These are phyloP conservation scores for Pleurotus sapidus DNA, from an alignment of 768 basidiomycete species.

Conservation along the genomic window DNA sequence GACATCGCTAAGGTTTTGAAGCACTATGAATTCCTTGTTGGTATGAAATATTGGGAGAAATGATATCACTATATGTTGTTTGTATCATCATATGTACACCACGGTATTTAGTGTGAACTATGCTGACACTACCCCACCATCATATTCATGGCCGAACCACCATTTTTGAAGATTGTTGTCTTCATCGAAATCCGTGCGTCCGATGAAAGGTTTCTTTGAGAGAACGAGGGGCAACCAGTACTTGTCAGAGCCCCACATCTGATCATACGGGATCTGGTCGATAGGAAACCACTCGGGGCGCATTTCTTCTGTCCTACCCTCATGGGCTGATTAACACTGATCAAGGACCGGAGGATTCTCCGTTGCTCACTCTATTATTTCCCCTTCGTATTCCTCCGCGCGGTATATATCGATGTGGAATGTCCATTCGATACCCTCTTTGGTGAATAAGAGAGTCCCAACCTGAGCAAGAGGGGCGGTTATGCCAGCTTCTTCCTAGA, in stretches of 20 bases:
- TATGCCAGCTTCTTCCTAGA: constrained; percentile 83
- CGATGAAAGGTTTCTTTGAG: constrained; percentile 35
- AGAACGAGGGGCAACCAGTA: constrained; percentile 69
- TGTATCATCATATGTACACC: too few species aligned
- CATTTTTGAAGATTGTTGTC: constrained; percentile 36
- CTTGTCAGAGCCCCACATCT: constrained; percentile 61
- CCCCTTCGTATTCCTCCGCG: constrained; percentile 58
- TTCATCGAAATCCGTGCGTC: constrained; percentile 41
- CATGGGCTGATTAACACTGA: neutral
- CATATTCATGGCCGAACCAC: constrained; percentile 35
- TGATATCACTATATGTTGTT: constrained; percentile 7
- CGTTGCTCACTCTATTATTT: constrained; percentile 59
- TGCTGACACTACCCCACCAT: too few species aligned
- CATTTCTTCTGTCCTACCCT: constrained; percentile 81
- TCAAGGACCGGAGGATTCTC: neutral
- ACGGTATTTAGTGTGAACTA: too few species aligned
- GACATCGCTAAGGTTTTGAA: constrained; percentile 51
- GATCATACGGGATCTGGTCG: constrained; percentile 55
- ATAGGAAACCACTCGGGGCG: constrained; percentile 74
- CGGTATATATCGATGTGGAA: constrained; percentile 75
- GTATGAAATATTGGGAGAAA: constrained; percentile 40
- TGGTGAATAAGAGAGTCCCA: constrained; percentile 65
- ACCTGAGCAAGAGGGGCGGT: constrained; percentile 58
- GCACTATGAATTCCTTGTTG: constrained; percentile 53
- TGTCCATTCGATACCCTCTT: constrained; percentile 49